phyloP scores from a whole-genome alignment of 164 flowering plant genomes.

The Hamamelis virginiana region DNA sequence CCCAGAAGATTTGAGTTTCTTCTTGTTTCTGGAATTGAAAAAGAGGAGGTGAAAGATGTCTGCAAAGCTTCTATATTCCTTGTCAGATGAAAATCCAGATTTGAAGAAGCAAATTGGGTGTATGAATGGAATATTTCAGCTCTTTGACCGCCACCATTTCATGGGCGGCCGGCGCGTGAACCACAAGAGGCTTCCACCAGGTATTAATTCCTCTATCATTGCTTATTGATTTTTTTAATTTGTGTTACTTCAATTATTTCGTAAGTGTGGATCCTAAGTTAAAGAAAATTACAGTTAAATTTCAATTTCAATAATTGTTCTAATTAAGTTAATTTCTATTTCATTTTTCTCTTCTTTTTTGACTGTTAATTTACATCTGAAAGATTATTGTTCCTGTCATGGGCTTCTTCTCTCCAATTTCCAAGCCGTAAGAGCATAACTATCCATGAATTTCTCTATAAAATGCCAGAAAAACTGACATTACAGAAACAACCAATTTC shows the following conservation, averaged over 20 bases:
- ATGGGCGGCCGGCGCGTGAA: constrained; percentile 38
- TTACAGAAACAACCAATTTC: no score
- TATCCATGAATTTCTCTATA: no score
- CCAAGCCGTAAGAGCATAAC: no score
- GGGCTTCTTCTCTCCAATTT: no score
- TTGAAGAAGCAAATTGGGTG: constrained; percentile 63
- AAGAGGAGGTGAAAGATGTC: constrained; percentile 31
- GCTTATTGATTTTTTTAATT: background rate
- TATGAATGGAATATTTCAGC: constrained; percentile 62
- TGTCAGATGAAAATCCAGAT: constrained; percentile 45
- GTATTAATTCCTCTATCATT: constrained; percentile 20
- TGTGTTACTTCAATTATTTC: background rate
- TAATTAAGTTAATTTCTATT: no score
- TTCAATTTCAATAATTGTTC: no score
- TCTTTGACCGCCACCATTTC: constrained; percentile 68
- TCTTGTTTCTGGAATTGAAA: background rate
- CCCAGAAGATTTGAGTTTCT: background rate
- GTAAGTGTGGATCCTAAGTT: background rate
- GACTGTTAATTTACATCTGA: background rate
- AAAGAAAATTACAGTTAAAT: no score
- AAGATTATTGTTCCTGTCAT: background rate
- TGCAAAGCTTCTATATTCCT: constrained; percentile 28
- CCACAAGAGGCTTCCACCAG: constrained; percentile 49
- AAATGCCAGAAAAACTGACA: no score
- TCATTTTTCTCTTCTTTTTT: background rate